Evolutionary conservation across 306 rosid genomes (phyloP).

Genomic region (Malus sieversii): DNA sequence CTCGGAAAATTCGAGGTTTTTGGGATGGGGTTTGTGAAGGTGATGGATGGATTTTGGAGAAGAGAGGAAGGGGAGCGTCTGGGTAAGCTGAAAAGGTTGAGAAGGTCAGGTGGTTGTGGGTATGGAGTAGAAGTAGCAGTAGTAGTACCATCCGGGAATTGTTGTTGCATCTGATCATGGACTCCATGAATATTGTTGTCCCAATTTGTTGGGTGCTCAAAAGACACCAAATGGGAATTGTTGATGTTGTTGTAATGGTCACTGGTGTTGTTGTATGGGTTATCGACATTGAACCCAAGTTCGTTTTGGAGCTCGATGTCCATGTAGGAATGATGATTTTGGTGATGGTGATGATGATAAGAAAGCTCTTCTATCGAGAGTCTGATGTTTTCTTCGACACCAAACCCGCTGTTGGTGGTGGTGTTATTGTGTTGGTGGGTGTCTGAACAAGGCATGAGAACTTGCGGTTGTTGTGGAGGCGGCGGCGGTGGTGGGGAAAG

Average conservation of each 20-base stretch:
- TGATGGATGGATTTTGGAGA: constrained; percentile 36
- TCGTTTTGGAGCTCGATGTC: constrained; percentile 40
- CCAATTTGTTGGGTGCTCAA: constrained; percentile 7
- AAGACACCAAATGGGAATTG: constrained; percentile 21
- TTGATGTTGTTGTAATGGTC: constrained; percentile 10
- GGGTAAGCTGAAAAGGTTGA: constrained; percentile 65
- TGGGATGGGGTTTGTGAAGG: constrained; percentile 50
- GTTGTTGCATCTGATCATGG: constrained; percentile 23
- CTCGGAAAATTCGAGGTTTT: constrained; percentile 29
- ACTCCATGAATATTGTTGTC: constrained; percentile 15
- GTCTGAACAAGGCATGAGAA: neutral
- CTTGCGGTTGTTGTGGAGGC: neutral
- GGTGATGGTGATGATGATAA: constrained; percentile 4
- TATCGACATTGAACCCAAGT: constrained; percentile 23
- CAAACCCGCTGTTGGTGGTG: neutral
- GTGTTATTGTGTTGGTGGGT: neutral
- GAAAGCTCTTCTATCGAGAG: constrained; percentile 41
- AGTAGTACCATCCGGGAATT: constrained; percentile 8
- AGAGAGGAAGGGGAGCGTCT: constrained; percentile 43
- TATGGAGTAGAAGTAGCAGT: constrained; percentile 13
- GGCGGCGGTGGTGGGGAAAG: constrained; percentile 11
- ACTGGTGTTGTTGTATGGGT: constrained; percentile 14
- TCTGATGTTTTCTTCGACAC: neutral
- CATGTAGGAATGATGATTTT: constrained; percentile 16
- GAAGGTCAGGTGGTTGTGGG: constrained; percentile 51